A percentile compares a stretch with the other conserved stretches of the same genome.
Conservation (phyloP, 2,329 filamentous ascomycete genomes). For the Elsinoe arachidis region DNA sequence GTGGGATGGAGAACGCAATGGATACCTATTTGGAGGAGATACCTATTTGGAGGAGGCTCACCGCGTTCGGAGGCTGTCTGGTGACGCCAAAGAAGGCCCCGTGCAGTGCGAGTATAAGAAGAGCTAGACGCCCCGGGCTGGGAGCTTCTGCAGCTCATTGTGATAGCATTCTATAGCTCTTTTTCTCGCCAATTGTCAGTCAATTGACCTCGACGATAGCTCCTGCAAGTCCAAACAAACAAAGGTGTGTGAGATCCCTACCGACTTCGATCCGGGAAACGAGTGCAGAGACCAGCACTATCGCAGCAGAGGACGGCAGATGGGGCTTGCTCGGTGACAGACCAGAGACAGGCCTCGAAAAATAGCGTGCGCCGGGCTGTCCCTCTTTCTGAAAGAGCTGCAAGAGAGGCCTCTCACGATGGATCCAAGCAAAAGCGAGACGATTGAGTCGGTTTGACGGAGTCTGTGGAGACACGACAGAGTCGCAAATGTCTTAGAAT, state of each 20-base stretch:
- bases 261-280: background rate
- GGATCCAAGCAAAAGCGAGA: no score
- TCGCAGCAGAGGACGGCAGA: background rate
- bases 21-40: background rate
- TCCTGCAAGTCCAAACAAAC: no score
- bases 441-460: no score
- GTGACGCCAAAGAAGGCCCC: background rate
- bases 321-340: no score
- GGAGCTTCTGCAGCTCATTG: background rate
- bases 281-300: background rate
- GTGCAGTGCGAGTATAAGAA: conserved; percentile 6
- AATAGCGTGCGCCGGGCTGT: no score
- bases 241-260: no score
- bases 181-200: background rate
- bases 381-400: no score
- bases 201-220: background rate
- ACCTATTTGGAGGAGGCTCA: background rate
- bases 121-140: background rate
- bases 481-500: conserved; percentile 5
- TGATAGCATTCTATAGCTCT: background rate
- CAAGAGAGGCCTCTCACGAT: no score
- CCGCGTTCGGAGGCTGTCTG: conserved; percentile 7
- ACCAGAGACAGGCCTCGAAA: no score
- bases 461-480: background rate
- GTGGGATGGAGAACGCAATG: background rate